Evolutionary conservation across 345 rosid species (phyloP).

Genomic region (Salix dunnii): DNA sequence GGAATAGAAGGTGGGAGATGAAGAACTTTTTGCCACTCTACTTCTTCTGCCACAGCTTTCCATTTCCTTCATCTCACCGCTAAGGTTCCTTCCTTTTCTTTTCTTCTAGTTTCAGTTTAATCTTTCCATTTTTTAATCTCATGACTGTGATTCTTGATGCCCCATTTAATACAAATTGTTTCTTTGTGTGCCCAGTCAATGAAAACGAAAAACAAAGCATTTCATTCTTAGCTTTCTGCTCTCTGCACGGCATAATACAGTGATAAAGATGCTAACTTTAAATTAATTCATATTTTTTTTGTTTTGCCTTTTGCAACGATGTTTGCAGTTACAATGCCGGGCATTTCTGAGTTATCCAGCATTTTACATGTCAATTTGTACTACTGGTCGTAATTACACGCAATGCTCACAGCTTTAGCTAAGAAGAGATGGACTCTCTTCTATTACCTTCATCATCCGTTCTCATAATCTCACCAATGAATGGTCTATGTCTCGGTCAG

Average conservation of each 20-base stretch:
- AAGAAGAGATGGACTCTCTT: conserved; percentile 22
- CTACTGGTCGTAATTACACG: conserved; percentile 15
- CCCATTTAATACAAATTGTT: neutral
- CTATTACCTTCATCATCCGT: conserved; percentile 8
- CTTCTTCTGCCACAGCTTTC: conserved; percentile 22
- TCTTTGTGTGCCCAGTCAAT: neutral
- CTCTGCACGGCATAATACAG: neutral
- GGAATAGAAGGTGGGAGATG: neutral
- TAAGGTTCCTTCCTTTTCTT: conserved; percentile 32
- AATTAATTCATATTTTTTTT: neutral
- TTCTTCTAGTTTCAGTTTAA: neutral
- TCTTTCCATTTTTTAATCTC: neutral
- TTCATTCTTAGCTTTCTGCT: neutral
- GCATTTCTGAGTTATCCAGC: conserved; percentile 26
- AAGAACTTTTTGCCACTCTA: conserved; percentile 21
- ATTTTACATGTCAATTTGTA: conserved; percentile 20
- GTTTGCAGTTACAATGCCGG: conserved; percentile 42
- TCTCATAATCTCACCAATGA: neutral
- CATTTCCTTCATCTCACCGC: conserved; percentile 43
- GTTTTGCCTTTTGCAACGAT: neutral
- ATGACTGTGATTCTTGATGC: neutral
- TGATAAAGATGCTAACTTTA: neutral
- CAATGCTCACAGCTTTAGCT: conserved; percentile 32
- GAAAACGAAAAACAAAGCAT: neutral
- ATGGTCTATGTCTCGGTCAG: conserved; percentile 9